These are phyloP conservation scores for Hypholoma fasciculare DNA, from an alignment of 768 basidiomycete genomes.

Conservation along the genomic window DNA sequence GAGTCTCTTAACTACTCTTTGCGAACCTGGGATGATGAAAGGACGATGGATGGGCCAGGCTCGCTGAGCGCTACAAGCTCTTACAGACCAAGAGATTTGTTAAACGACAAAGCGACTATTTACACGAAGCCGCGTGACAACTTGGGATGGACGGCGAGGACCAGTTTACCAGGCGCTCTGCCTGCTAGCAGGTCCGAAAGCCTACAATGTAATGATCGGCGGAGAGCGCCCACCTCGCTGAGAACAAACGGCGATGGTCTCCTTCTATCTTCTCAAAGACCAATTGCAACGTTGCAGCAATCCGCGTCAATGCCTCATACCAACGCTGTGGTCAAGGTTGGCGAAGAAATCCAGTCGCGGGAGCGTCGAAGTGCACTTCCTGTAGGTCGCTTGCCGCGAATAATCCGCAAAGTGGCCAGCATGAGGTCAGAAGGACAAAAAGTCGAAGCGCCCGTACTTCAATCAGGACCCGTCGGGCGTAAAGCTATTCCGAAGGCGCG, in stretches of 20 bases:
- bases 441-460: neutral
- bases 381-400: slow-evolving; percentile 23
- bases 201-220: neutral
- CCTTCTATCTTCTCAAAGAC: neutral
- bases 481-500: slow-evolving; percentile 26
- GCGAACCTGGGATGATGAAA: neutral
- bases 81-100: neutral
- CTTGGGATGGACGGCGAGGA: neutral
- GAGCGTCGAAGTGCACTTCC: slow-evolving; percentile 7
- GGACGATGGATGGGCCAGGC: neutral
- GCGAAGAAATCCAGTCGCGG: neutral
- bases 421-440: slow-evolving; percentile 28
- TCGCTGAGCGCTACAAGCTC: neutral
- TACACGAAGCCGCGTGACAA: neutral
- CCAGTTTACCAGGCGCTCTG: neutral
- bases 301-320: neutral
- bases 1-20: neutral
- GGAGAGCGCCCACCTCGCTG: neutral
- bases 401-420: slow-evolving; percentile 38
- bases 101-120: neutral
- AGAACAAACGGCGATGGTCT: neutral
- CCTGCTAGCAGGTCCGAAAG: neutral
- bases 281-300: neutral
- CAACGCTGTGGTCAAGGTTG: neutral
- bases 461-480: slow-evolving; percentile 5